These are phyloP conservation scores for Tillandsia fasciculata DNA, from an alignment of 176 grass and related monocot genomes.

Conservation along the genomic window DNA sequence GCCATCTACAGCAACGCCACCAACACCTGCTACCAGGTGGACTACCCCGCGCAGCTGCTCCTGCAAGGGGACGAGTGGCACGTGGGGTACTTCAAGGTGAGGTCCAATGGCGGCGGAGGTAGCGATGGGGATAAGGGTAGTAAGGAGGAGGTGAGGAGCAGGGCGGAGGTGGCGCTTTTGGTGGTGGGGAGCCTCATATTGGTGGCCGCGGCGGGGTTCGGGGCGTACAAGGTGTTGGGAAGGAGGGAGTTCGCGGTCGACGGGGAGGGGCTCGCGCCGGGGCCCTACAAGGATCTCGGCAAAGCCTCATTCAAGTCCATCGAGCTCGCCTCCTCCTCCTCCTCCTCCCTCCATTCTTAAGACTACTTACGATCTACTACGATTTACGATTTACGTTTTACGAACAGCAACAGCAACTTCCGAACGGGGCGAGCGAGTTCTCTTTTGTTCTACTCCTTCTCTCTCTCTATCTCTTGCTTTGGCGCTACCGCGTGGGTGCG, in stretches of 20 bases:
- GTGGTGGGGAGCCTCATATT: slow-evolving; percentile 18
- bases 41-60: slow-evolving; percentile 68
- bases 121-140: not conserved
- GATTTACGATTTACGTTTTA: too few relatives aligned
- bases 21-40: slow-evolving; percentile 61
- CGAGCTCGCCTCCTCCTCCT: slow-evolving; percentile 47
- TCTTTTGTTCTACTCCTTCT: too few relatives aligned
- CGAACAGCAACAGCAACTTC: too few relatives aligned
- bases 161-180: slow-evolving; percentile 37
- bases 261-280: slow-evolving; percentile 54
- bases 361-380: too few relatives aligned
- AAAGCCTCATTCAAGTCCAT: slow-evolving; percentile 57
- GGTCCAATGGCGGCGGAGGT: not conserved
- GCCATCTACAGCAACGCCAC: slow-evolving; percentile 73
- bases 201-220: slow-evolving; percentile 29
- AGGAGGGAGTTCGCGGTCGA: slow-evolving; percentile 19
- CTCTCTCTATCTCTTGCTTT: too few relatives aligned
- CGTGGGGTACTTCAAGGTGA: slow-evolving; percentile 73
- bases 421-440: too few relatives aligned
- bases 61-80: slow-evolving; percentile 51
- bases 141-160: not conserved
- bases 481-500: too few relatives aligned
- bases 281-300: slow-evolving; percentile 70
- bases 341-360: too few relatives aligned
- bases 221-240: slow-evolving; percentile 46